A percentile compares a stretch with the other conserved stretches of the same genome.
These are phyloP conservation scores for Mycena vitilis DNA, from an alignment of 768 basidiomycete genomes.

Conservation along the genomic window DNA sequence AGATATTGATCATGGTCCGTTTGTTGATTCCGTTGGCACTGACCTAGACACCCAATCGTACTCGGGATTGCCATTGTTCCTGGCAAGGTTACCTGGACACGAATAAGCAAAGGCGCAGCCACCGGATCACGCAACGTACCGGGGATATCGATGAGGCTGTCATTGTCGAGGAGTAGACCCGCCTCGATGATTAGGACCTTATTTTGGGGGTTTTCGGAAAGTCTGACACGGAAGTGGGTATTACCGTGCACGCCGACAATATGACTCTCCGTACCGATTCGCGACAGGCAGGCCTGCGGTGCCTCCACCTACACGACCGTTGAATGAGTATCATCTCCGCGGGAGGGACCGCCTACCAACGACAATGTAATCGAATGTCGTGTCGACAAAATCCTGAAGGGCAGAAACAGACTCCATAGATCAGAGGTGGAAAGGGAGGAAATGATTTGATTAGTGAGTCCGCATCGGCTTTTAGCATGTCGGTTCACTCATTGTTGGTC, in stretches of 20 bases:
- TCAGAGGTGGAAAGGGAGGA: no score
- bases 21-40: not conserved
- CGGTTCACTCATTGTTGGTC: no score
- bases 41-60: conserved; percentile 28
- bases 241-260: not conserved
- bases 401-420: no score
- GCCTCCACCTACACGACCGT: conserved; percentile 16
- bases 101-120: no score
- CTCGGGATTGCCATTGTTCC: conserved; percentile 18
- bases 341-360: conserved; percentile 5
- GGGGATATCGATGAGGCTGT: conserved; percentile 22
- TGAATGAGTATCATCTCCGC: no score
- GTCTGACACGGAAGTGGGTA: not conserved
- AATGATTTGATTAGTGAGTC: no score
- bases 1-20: not conserved
- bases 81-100: conserved; percentile 9
- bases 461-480: no score
- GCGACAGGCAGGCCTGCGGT: conserved; percentile 23
- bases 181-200: conserved; percentile 28
- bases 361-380: conserved; percentile 19
- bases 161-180: conserved; percentile 15
- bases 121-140: not conserved
- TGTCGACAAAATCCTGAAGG: not conserved
- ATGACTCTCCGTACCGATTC: not conserved
- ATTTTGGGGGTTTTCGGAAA: conserved; percentile 5